Evolutionary conservation across 2,329 filamentous ascomycete species (phyloP), one percentile per base, ranked within the genome.

Genomic region (Aspergillus intermedius): DNA sequence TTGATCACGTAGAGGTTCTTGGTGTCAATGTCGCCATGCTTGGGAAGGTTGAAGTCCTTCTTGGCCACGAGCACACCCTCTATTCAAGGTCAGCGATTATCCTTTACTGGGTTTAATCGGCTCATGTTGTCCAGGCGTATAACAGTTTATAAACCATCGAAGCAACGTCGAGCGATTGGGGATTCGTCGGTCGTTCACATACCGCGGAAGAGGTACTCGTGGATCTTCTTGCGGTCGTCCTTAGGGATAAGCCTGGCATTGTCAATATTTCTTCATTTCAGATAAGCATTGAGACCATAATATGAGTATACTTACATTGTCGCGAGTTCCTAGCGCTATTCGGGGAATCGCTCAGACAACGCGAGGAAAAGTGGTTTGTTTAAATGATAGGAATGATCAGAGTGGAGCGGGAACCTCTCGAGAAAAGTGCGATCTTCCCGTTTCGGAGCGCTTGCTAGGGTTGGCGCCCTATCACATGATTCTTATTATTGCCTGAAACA

Each of bases 1-100:
- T 98, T 98, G 84, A 98, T 88, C 76, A 97, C 91, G 76, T 78
- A 97, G 70, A 98, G 88, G 85, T 98, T 98, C 87, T 95, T 95
- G 77, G 90, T 95, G 81, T 96, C 93, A 76, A 97, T 93, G 69
- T 98, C 91, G 73, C 82, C 82, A 82, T 98, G 93, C 86, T 95
- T 94, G 74, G 88, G 86, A 68, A 91, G 87, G 82, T 95, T 94
- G 85, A 85, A 96, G 83, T 98, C 89, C 85, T 98, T 97, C 82
- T 94, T 91, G 66, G 93, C 93, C 75, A 97, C 91, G 80, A 97
- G 88, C 59, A 86, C 83, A 75, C 83, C 83, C 80, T 86, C 81
- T 82, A 60, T 65, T 28, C 9, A 35, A 42, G 50, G 47, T 60
- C 53, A 55, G 54, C 23, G 41, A 47, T 44, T 42, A 47, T 53